These are phyloP conservation scores for Circinella umbellata DNA, from an alignment of 371 early-diverging fungal genomes.

Conservation along the genomic window DNA sequence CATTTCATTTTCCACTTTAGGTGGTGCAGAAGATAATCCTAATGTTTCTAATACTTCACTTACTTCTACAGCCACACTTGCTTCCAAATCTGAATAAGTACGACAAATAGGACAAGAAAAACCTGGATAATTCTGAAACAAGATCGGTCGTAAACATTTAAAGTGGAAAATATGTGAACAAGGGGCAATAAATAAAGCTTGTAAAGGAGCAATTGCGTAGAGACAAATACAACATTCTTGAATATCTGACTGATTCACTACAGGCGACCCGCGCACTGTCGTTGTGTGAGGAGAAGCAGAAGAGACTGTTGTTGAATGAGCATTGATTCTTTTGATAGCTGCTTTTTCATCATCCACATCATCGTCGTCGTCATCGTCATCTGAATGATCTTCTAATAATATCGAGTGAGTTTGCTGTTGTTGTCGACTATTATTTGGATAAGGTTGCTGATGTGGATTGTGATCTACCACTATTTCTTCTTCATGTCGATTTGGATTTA, in stretches of 20 bases:
- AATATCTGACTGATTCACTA: constrained; percentile 25
- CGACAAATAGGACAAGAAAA: constrained; percentile 96
- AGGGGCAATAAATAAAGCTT: constrained; percentile 94
- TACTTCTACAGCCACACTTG: constrained; percentile 74
- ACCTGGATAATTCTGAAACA: constrained; percentile 72
- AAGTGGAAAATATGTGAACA: constrained; percentile 98
- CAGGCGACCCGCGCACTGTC: constrained; percentile 2
- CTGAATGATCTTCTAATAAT: background rate
- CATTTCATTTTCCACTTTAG: constrained; percentile 11
- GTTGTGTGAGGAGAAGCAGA: background rate
- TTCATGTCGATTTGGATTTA: background rate
- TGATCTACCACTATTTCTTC: background rate
- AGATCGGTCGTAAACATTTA: constrained; percentile 84
- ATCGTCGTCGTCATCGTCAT: background rate
- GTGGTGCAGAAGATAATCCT: constrained; percentile 14
- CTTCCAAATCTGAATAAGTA: constrained; percentile 92
- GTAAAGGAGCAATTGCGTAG: constrained; percentile 89
- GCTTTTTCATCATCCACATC: background rate
- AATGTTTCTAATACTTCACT: constrained; percentile 55
- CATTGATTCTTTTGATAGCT: background rate
- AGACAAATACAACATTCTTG: constrained; percentile 98
- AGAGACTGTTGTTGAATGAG: no score
- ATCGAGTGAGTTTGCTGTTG: background rate
- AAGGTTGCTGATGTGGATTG: background rate
- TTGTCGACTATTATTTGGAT: background rate